Evolutionary conservation across 2,329 filamentous ascomycete genomes (phyloP).

Genomic region (Penicillium fuscoglaucum): DNA sequence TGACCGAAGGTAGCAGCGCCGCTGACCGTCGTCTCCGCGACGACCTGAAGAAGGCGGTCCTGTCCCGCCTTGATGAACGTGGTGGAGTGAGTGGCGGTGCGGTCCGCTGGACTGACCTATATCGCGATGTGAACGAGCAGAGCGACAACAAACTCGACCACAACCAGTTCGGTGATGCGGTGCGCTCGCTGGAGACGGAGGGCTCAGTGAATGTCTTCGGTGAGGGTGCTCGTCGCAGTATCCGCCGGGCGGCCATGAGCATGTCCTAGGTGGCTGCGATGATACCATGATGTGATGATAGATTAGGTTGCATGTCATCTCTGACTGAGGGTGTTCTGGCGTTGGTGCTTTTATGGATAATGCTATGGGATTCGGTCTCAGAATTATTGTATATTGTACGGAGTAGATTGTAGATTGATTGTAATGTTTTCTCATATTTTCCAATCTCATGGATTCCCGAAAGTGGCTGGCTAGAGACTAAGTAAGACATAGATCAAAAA

Average conservation of each 20-base stretch:
- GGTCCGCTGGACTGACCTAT: conserved; percentile 77
- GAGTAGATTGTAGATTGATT: neutral
- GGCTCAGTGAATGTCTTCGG: conserved; percentile 77
- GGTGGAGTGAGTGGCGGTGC: conserved; percentile 63
- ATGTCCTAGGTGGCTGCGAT: conserved; percentile 16
- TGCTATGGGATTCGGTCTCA: neutral
- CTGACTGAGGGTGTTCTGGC: conserved; percentile 12
- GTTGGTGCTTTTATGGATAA: conserved; percentile 12
- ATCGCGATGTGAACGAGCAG: conserved; percentile 69
- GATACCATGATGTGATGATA: conserved; percentile 33
- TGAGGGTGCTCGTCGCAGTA: conserved; percentile 78
- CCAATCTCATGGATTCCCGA: no score
- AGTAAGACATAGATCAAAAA: neutral
- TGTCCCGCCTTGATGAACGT: conserved; percentile 78
- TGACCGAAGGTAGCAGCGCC: conserved; percentile 90
- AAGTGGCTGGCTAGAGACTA: neutral
- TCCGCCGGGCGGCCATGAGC: conserved; percentile 58
- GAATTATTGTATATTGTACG: neutral
- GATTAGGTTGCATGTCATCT: conserved; percentile 27
- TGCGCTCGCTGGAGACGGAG: conserved; percentile 79
- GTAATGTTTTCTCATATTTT: neutral
- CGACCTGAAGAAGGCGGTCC: conserved; percentile 78
- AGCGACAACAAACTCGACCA: conserved; percentile 70
- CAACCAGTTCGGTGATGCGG: conserved; percentile 77
- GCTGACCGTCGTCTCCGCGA: conserved; percentile 79